phyloP scores from a whole-genome alignment of 352 stramenopile species.

The Paralagenidium karlingii region DNA sequence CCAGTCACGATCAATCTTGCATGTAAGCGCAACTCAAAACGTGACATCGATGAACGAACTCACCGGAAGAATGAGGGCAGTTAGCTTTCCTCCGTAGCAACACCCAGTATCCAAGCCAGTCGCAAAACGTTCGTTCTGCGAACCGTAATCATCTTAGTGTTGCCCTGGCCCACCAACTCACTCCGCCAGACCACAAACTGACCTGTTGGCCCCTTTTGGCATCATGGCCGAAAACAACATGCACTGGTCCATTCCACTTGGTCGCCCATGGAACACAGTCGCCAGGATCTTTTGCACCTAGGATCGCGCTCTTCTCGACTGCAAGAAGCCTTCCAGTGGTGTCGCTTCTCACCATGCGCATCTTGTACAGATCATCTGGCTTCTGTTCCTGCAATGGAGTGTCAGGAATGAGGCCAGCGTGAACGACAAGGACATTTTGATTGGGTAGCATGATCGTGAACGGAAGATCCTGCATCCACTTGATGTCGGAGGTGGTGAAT shows the following conservation, averaged over 20 bases:
- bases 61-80: constrained; percentile 82
- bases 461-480: constrained; percentile 61
- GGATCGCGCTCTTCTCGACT: constrained; percentile 12
- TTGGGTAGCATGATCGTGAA: constrained; percentile 55
- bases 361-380: constrained; percentile 88
- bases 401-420: constrained; percentile 51
- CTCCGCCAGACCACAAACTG: constrained; percentile 1
- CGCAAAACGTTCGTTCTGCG: constrained; percentile 72
- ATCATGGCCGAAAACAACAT: constrained; percentile 89
- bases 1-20: too few relatives aligned
- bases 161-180: background rate
- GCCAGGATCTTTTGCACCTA: constrained; percentile 11
- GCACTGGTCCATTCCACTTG: constrained; percentile 60
- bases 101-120: constrained; percentile 87
- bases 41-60: too few relatives aligned
- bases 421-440: constrained; percentile 49
- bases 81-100: constrained; percentile 81
- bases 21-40: too few relatives aligned
- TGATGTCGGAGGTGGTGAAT: constrained; percentile 40
- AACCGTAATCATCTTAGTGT: background rate
- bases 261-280: constrained; percentile 48
- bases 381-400: constrained; percentile 71
- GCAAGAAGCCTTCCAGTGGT: constrained; percentile 14
- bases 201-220: constrained; percentile 73
- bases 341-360: constrained; percentile 52